Percentiles rank a stretch among this genome's conserved stretches.
Evolutionary conservation across 2,329 filamentous ascomycete genomes (phyloP).

Genomic region (Colletotrichum lini): DNA sequence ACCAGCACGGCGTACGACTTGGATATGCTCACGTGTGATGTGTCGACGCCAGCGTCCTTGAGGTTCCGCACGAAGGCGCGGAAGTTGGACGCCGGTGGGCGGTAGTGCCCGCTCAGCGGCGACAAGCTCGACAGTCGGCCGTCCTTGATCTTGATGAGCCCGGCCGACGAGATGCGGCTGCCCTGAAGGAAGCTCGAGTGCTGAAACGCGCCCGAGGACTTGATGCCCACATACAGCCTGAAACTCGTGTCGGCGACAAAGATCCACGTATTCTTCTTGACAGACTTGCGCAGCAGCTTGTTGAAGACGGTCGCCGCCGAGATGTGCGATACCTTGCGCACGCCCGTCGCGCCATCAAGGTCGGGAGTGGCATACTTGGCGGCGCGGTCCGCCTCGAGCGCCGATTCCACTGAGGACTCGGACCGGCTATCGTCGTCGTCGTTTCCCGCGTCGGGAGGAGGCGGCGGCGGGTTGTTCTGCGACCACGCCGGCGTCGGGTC

Average conservation of each 20-base stretch:
- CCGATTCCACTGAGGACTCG: slow-evolving; percentile 59
- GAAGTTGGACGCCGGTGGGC: slow-evolving; percentile 87
- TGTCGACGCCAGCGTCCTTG: slow-evolving; percentile 81
- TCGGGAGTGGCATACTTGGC: slow-evolving; percentile 77
- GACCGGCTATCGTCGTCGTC: slow-evolving; percentile 49
- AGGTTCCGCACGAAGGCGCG: slow-evolving; percentile 83
- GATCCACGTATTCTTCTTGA: slow-evolving; percentile 93
- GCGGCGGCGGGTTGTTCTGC: slow-evolving; percentile 50
- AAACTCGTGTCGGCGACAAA: slow-evolving; percentile 91
- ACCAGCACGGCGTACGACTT: slow-evolving; percentile 87
- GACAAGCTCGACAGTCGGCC: slow-evolving; percentile 82
- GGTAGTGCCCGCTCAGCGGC: slow-evolving; percentile 84
- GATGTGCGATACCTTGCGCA: slow-evolving; percentile 71
- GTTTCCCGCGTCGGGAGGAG: slow-evolving; percentile 33
- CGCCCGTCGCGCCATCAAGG: slow-evolving; percentile 72
- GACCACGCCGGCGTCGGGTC: slow-evolving; percentile 71
- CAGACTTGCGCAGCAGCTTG: slow-evolving; percentile 82
- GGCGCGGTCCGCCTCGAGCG: slow-evolving; percentile 71
- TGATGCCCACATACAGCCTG: slow-evolving; percentile 90
- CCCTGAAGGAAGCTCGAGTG: slow-evolving; percentile 92
- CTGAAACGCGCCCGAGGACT: slow-evolving; percentile 89
- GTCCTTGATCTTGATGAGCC: slow-evolving; percentile 86
- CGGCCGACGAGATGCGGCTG: slow-evolving; percentile 84
- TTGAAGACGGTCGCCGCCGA: slow-evolving; percentile 83
- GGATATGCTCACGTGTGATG: slow-evolving; percentile 83